Evolutionary conservation across 2,329 filamentous ascomycete genomes (phyloP).

Genomic region (Aspergillus fijiensis): DNA sequence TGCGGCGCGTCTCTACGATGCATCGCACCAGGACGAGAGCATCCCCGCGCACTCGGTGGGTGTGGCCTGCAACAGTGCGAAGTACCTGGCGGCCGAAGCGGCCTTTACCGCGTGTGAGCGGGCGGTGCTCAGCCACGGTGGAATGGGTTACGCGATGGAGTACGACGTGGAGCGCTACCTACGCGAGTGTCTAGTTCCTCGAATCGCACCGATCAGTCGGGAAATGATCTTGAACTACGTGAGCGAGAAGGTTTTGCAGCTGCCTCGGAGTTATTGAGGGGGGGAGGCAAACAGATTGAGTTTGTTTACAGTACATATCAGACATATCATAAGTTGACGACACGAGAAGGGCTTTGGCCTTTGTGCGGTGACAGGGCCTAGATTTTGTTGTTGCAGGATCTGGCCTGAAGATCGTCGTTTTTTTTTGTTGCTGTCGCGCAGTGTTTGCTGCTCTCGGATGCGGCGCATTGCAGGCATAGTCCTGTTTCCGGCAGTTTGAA

Average conservation of each 20-base stretch:
- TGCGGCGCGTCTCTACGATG: conserved; percentile 59
- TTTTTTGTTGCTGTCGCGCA: background rate
- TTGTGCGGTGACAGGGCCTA: background rate
- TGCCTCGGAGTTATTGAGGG: conserved; percentile 44
- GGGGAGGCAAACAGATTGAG: background rate
- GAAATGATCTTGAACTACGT: conserved; percentile 51
- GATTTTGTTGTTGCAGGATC: background rate
- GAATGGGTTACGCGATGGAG: conserved; percentile 64
- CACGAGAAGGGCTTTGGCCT: background rate
- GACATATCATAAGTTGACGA: background rate
- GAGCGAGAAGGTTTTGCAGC: conserved; percentile 44
- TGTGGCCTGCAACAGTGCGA: conserved; percentile 67
- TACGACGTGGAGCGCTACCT: conserved; percentile 63
- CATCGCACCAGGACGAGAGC: conserved; percentile 50
- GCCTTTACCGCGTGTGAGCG: conserved; percentile 61
- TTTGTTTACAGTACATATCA: background rate
- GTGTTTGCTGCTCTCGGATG: background rate
- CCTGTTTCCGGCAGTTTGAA: background rate
- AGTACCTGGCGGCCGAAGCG: conserved; percentile 64
- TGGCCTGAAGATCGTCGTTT: background rate
- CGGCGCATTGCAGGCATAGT: background rate
- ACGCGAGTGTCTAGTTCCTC: conserved; percentile 58
- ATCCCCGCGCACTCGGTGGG: conserved; percentile 60
- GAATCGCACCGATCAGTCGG: conserved; percentile 59
- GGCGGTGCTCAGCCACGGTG: conserved; percentile 57